Conservation (phyloP, 495 filamentous ascomycete genomes). For the Penicillium malachiteum region DNA sequence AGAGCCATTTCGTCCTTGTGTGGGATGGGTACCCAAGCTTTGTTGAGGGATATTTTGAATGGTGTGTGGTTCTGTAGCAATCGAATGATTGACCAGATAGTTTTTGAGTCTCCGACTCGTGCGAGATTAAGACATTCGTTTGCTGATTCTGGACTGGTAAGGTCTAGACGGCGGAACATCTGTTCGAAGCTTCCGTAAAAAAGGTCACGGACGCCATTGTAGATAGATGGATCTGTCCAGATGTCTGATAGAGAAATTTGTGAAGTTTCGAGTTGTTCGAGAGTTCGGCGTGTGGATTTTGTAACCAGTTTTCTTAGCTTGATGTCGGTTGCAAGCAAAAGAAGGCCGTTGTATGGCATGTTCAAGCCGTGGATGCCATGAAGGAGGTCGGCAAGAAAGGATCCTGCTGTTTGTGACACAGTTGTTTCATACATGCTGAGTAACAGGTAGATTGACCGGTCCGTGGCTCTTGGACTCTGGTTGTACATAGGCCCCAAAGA, state of each 20-base stretch:
- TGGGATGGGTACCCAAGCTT: slow-evolving; percentile 30
- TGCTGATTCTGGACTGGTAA: slow-evolving; percentile 32
- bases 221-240: slow-evolving; percentile 27
- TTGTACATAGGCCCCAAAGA: slow-evolving; percentile 25
- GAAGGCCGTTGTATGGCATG: slow-evolving; percentile 34
- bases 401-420: slow-evolving; percentile 5
- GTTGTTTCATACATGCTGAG: slow-evolving; percentile 32
- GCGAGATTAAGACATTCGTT: slow-evolving; percentile 30
- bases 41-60: slow-evolving; percentile 38
- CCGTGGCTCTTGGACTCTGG: slow-evolving; percentile 15
- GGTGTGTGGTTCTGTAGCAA: slow-evolving; percentile 40
- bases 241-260: slow-evolving; percentile 29
- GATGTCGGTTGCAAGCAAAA: slow-evolving; percentile 30
- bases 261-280: slow-evolving; percentile 33
- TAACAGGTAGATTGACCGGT: slow-evolving; percentile 26
- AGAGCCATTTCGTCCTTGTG: slow-evolving; percentile 31
- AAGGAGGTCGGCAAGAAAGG: slow-evolving; percentile 33
- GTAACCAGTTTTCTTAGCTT: slow-evolving; percentile 23
- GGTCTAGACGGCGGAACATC: slow-evolving; percentile 34
- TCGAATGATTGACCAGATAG: slow-evolving; percentile 34
- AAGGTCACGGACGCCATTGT: slow-evolving; percentile 23
- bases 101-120: slow-evolving; percentile 32
- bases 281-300: slow-evolving; percentile 22
- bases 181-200: slow-evolving; percentile 32
- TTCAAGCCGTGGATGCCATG: slow-evolving; percentile 31